Evolutionary conservation across 305 asterid genomes (phyloP).

Genomic region (Ilex paraguariensis): DNA sequence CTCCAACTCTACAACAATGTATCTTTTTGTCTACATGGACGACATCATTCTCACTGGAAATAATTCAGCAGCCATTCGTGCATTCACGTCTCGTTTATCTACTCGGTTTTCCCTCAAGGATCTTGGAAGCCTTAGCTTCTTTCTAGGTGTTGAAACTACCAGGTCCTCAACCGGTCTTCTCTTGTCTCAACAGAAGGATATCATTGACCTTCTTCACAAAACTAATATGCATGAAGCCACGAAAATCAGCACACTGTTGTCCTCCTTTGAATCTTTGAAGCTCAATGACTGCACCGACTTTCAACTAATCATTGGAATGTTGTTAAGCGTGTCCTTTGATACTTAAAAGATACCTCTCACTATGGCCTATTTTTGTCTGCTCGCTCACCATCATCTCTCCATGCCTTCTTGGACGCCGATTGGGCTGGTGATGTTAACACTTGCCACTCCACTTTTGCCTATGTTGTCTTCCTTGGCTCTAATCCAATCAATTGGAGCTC

Average conservation of each 20-base stretch:
- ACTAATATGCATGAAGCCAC: slow-evolving; percentile 3
- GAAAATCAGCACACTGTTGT: neutral
- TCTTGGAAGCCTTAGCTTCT: neutral
- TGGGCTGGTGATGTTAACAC: neutral
- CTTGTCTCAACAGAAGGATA: slow-evolving; percentile 1
- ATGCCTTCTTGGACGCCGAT: neutral
- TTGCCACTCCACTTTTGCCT: neutral
- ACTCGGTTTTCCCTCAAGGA: neutral
- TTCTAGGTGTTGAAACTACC: slow-evolving; percentile 3
- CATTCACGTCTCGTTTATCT: neutral
- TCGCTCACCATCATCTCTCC: neutral
- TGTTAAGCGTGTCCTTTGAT: neutral
- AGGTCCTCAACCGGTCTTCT: neutral
- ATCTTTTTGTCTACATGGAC: neutral
- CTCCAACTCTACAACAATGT: neutral
- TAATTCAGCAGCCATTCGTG: neutral
- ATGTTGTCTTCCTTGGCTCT: neutral
- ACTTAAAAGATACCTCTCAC: neutral
- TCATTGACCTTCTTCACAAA: slow-evolving; percentile 2
- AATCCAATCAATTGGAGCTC: neutral
- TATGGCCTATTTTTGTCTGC: neutral
- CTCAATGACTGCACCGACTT: neutral
- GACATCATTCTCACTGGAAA: slow-evolving; percentile 4
- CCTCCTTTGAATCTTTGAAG: neutral
- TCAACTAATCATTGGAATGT: neutral